These are phyloP conservation scores for Fusarium temperatum DNA, from an alignment of 2,329 filamentous ascomycete genomes.

Conservation along the genomic window DNA sequence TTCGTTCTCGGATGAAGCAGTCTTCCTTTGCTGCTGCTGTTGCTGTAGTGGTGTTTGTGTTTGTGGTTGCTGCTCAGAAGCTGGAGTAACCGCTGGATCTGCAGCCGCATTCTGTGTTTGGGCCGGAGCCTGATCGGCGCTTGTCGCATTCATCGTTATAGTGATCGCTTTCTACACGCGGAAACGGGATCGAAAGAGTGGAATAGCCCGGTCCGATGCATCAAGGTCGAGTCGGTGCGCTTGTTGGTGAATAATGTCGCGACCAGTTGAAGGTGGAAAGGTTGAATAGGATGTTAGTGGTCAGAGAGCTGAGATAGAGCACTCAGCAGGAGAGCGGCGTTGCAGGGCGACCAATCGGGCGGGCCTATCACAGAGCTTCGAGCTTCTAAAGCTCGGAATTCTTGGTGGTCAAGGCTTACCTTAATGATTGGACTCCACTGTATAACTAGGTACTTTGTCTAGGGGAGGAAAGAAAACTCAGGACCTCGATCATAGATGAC, in stretches of 20 bases:
- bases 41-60: slow-evolving; percentile 11
- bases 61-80: slow-evolving; percentile 21
- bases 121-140: slow-evolving; percentile 27
- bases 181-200: slow-evolving; percentile 18
- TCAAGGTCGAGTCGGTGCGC: slow-evolving; percentile 23
- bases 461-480: too few species aligned
- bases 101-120: slow-evolving; percentile 22
- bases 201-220: slow-evolving; percentile 13
- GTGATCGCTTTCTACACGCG: slow-evolving; percentile 22
- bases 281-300: slow-evolving; percentile 34
- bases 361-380: slow-evolving; percentile 10
- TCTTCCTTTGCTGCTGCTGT: slow-evolving; percentile 26
- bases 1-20: slow-evolving; percentile 28
- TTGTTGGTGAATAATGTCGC: slow-evolving; percentile 25
- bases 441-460: background rate
- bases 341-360: slow-evolving; percentile 31
- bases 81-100: slow-evolving; percentile 9
- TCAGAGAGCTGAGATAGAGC: slow-evolving; percentile 35
- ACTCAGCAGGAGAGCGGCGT: slow-evolving; percentile 6
- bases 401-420: background rate
- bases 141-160: slow-evolving; percentile 42
- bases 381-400: slow-evolving; percentile 27
- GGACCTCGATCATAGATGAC: too few species aligned
- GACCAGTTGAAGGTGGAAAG: slow-evolving; percentile 25
- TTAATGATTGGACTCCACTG: slow-evolving; percentile 25